Percentiles rank a stretch among this genome's conserved stretches.
Conservation (phyloP, 306 rosid species). For the Glycine latifolia region DNA sequence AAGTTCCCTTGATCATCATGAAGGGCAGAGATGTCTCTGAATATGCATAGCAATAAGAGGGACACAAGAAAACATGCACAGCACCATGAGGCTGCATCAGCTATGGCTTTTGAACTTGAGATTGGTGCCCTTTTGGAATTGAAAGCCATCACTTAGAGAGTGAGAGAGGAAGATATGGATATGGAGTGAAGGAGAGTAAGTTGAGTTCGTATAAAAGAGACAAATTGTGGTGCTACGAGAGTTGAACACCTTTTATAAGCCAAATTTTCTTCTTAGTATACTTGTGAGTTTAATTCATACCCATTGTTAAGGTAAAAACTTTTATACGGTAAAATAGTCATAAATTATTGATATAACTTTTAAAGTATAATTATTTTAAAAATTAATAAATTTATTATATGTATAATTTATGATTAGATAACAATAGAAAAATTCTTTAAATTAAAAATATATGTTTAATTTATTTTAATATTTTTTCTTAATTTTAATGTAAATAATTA, state of each 20-base stretch:
- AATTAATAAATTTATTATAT: neutral
- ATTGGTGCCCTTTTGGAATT: neutral
- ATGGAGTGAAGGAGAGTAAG: neutral
- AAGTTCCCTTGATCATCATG: conserved; percentile 1
- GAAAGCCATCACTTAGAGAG: conserved; percentile 36
- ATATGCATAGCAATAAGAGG: conserved; percentile 39
- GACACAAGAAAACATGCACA: conserved; percentile 48
- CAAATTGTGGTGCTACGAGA: neutral
- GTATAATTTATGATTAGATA: too few relatives aligned
- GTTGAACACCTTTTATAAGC: conserved; percentile 18
- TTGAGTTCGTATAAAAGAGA: neutral
- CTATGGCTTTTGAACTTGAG: conserved; percentile 31
- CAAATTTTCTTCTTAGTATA: neutral
- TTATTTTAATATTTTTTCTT: too few relatives aligned
- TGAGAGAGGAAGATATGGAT: neutral
- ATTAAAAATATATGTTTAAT: too few relatives aligned
- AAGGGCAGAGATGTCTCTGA: conserved; percentile 9
- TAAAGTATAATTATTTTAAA: neutral
- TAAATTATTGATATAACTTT: neutral
- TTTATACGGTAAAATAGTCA: neutral
- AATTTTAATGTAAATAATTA: too few relatives aligned
- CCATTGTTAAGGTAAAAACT: neutral
- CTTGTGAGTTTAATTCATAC: neutral
- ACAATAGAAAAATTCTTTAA: too few relatives aligned
- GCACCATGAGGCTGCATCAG: conserved; percentile 57